These are phyloP conservation scores for Cordyceps fumosorosea DNA, from an alignment of 2,329 filamentous ascomycete genomes.

Conservation along the genomic window DNA sequence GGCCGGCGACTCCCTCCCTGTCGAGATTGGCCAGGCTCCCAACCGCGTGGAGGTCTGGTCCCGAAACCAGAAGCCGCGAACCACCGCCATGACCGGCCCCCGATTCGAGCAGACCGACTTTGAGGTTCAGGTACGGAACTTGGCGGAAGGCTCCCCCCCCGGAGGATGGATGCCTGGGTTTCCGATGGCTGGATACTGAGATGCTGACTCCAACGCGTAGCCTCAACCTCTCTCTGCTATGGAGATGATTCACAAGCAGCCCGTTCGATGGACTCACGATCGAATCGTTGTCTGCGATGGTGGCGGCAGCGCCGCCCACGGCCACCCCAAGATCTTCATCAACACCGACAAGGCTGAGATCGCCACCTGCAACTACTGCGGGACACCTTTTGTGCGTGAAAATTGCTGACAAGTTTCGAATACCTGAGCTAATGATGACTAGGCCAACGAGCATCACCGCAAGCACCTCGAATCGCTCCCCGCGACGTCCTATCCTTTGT, in stretches of 20 bases:
- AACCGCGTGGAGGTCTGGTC: slow-evolving; percentile 82
- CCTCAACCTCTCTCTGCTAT: slow-evolving; percentile 87
- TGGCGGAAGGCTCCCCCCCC: background rate
- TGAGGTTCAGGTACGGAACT: slow-evolving; percentile 69
- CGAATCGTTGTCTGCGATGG: slow-evolving; percentile 82
- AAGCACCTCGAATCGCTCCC: slow-evolving; percentile 77
- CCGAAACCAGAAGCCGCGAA: slow-evolving; percentile 72
- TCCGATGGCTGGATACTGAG: slow-evolving; percentile 1
- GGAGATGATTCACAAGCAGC: slow-evolving; percentile 91
- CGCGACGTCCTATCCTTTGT: slow-evolving; percentile 73
- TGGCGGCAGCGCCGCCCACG: slow-evolving; percentile 70
- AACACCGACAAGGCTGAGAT: slow-evolving; percentile 98
- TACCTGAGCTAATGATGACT: slow-evolving; percentile 12
- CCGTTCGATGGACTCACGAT: slow-evolving; percentile 84
- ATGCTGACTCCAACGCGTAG: slow-evolving; percentile 39
- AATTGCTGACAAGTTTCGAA: background rate
- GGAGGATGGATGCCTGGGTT: background rate
- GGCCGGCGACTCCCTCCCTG: slow-evolving; percentile 36
- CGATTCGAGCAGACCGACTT: slow-evolving; percentile 97
- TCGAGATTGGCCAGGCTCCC: slow-evolving; percentile 68
- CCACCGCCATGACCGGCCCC: slow-evolving; percentile 83
- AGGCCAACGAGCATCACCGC: slow-evolving; percentile 90
- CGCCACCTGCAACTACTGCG: slow-evolving; percentile 84
- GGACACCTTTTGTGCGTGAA: slow-evolving; percentile 74
- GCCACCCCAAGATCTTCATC: slow-evolving; percentile 93